phyloP scores from a whole-genome alignment of 768 basidiomycete species.

The Hypholoma fasciculare region DNA sequence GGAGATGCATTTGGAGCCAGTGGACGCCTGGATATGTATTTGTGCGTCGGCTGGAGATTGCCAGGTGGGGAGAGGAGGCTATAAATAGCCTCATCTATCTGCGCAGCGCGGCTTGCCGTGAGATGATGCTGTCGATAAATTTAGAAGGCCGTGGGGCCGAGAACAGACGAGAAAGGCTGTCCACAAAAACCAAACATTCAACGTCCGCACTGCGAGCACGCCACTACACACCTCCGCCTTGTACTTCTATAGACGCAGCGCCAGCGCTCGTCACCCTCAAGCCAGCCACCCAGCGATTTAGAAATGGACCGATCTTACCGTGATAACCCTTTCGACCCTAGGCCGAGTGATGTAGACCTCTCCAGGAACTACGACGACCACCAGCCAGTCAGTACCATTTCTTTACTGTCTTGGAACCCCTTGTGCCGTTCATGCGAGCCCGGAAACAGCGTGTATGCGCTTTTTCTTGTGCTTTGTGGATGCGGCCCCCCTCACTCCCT shows the following conservation, averaged over 20 bases:
- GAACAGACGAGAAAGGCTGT: not conserved
- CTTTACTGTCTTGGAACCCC: too few species aligned
- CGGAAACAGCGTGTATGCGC: not conserved
- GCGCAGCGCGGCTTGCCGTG: not conserved
- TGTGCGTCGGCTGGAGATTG: too few species aligned
- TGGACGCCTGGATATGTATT: too few species aligned
- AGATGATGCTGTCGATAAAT: not conserved
- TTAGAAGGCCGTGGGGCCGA: not conserved
- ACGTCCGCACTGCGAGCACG: not conserved
- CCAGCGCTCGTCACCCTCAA: not conserved
- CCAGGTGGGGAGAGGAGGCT: too few species aligned
- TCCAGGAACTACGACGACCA: not conserved
- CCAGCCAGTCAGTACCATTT: not conserved
- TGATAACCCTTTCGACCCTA: conserved; percentile 8
- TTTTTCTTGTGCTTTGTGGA: not conserved
- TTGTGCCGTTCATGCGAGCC: too few species aligned
- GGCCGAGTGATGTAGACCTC: not conserved
- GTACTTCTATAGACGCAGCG: too few species aligned
- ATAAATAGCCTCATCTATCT: too few species aligned
- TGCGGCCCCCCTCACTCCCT: too few species aligned
- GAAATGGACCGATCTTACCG: conserved; percentile 6
- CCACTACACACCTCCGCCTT: too few species aligned
- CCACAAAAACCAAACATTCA: not conserved
- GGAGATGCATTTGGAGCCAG: too few species aligned
- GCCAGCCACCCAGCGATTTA: not conserved